phyloP scores from a whole-genome alignment of 2,329 filamentous ascomycete genomes.

The Daldinia sp. region DNA sequence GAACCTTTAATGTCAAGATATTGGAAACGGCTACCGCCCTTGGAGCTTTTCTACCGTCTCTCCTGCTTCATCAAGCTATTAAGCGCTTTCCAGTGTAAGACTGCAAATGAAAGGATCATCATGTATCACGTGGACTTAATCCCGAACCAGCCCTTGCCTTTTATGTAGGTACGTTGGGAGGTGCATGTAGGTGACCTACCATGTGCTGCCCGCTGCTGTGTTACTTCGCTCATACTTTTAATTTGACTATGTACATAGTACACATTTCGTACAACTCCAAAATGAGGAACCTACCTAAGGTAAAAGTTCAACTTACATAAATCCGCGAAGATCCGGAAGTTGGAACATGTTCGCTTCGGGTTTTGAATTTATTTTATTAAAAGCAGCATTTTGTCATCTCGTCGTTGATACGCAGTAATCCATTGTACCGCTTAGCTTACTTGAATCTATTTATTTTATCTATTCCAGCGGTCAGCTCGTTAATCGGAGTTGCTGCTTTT shows the following conservation, averaged over 20 bases:
- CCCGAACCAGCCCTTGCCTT: conserved; percentile 11
- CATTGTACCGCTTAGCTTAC: too few relatives aligned
- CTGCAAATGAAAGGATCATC: conserved; percentile 19
- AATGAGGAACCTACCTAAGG: too few relatives aligned
- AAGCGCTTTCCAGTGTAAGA: neutral
- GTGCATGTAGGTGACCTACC: neutral
- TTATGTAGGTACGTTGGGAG: too few relatives aligned
- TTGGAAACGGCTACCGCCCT: conserved; percentile 4
- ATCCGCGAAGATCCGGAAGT: neutral
- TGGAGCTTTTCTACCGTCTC: neutral
- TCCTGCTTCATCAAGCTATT: conserved; percentile 8
- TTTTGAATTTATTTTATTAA: neutral
- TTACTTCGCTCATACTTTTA: neutral
- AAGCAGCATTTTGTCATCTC: neutral
- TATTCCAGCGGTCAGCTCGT: neutral
- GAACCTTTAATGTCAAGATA: neutral
- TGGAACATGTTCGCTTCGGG: neutral
- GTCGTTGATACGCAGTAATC: neutral
- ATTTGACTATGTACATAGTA: neutral
- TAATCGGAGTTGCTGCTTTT: neutral
- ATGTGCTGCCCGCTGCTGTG: neutral
- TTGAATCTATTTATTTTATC: too few relatives aligned
- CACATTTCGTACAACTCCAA: neutral
- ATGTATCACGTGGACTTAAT: conserved; percentile 22
- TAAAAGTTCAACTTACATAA: neutral